Evolutionary conservation across 306 rosid genomes (phyloP).

Genomic region (Citrullus mucosospermus): DNA sequence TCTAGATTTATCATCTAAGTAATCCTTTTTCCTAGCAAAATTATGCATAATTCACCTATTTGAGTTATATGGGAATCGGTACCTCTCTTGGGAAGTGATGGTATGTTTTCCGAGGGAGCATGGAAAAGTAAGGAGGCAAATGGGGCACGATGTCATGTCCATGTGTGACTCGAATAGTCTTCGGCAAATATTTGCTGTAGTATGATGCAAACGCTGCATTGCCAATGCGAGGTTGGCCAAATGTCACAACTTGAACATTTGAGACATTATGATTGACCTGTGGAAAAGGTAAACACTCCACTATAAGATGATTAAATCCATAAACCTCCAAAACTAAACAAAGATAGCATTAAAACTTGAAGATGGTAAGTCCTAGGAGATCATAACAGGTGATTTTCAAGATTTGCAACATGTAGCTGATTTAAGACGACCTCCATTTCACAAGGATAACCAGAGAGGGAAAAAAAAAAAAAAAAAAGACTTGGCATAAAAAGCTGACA

Average conservation of each 20-base stretch:
- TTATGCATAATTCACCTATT: background rate
- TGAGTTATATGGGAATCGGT: background rate
- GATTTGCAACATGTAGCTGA: background rate
- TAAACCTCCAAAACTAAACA: background rate
- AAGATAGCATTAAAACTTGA: slow-evolving; percentile 4
- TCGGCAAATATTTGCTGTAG: slow-evolving; percentile 43
- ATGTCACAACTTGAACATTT: slow-evolving; percentile 73
- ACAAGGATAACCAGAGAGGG: background rate
- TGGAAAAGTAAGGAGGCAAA: slow-evolving; percentile 78
- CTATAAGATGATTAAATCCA: background rate
- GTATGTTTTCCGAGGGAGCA: slow-evolving; percentile 75
- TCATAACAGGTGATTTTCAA: background rate
- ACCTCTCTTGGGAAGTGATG: slow-evolving; percentile 98
- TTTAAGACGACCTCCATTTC: background rate
- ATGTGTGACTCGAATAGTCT: slow-evolving; percentile 69
- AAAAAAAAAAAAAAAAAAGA: background rate
- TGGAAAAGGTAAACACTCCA: slow-evolving; percentile 1
- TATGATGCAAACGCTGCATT: slow-evolving; percentile 73
- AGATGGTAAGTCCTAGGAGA: background rate
- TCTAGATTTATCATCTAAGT: background rate
- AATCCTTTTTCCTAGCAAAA: background rate
- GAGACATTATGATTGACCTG: slow-evolving; percentile 57
- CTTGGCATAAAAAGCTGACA: background rate
- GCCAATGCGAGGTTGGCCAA: slow-evolving; percentile 97
- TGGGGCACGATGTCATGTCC: slow-evolving; percentile 86